Conservation (phyloP, 2,329 filamentous ascomycete species). For the Fusarium armeniacum region DNA sequence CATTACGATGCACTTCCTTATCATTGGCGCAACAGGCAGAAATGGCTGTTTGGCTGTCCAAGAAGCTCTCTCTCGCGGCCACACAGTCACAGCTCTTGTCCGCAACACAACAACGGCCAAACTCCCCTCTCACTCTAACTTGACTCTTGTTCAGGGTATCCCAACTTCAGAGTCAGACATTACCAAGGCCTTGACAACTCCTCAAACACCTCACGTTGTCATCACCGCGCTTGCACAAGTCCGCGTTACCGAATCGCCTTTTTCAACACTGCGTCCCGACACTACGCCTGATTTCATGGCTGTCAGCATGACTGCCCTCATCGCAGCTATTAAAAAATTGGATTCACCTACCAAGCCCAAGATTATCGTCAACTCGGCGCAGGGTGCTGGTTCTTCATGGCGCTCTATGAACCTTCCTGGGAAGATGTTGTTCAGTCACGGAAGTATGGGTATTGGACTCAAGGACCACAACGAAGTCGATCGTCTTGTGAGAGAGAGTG, state of each 20-base stretch:
- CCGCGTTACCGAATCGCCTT: conserved; percentile 23
- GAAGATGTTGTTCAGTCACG: conserved; percentile 31
- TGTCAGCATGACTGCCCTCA: conserved; percentile 19
- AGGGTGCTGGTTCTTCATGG: conserved; percentile 23
- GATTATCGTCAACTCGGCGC: conserved; percentile 22
- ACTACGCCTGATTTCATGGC: conserved; percentile 35
- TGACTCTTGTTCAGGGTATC: conserved; percentile 23
- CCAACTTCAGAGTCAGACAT: conserved; percentile 33
- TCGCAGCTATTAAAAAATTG: background rate
- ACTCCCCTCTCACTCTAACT: conserved; percentile 4
- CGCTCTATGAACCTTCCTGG: conserved; percentile 31
- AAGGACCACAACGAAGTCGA: conserved; percentile 37
- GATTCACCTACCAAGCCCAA: background rate
- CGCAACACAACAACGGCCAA: conserved; percentile 14
- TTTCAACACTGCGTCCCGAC: conserved; percentile 11
- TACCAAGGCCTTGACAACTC: background rate
- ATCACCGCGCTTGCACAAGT: conserved; percentile 27
- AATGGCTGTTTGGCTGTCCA: conserved; percentile 31
- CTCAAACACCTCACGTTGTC: background rate
- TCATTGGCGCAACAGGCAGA: conserved; percentile 36
- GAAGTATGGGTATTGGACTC: conserved; percentile 22
- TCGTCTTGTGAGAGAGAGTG: conserved; percentile 13
- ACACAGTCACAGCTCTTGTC: conserved; percentile 30
- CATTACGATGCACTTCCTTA: conserved; percentile 32
- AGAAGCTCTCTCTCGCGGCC: conserved; percentile 22